These are phyloP conservation scores for Capsicum baccatum DNA, from an alignment of 257 asterid species.

Conservation along the genomic window DNA sequence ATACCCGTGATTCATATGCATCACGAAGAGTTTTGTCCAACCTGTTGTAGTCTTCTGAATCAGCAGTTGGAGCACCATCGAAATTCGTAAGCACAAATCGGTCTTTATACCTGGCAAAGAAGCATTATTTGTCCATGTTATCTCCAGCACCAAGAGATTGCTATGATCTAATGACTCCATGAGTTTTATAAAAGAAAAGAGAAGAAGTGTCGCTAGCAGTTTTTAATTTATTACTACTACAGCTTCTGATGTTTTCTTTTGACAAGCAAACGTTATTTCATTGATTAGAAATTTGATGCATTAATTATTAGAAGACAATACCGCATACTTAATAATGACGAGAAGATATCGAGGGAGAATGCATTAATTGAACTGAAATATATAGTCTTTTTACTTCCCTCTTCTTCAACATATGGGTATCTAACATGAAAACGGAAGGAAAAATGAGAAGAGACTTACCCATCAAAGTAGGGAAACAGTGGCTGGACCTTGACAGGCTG, in stretches of 20 bases:
- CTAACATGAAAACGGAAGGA: slow-evolving; percentile 21
- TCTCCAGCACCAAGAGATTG: slow-evolving; percentile 17
- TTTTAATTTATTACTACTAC: neutral
- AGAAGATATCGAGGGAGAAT: slow-evolving; percentile 12
- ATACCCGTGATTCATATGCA: slow-evolving; percentile 75
- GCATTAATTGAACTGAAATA: neutral
- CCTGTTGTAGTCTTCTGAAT: slow-evolving; percentile 72
- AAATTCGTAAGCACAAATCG: slow-evolving; percentile 77
- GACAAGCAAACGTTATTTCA: neutral
- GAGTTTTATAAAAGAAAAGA: slow-evolving; percentile 1
- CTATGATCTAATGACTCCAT: neutral
- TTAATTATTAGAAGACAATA: neutral
- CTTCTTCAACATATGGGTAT: slow-evolving; percentile 15
- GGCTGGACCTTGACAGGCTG: slow-evolving; percentile 76
- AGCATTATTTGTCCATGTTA: neutral
- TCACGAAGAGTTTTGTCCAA: slow-evolving; percentile 66
- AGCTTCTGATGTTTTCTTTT: neutral
- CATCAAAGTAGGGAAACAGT: slow-evolving; percentile 77
- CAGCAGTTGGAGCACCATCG: slow-evolving; percentile 92
- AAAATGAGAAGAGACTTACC: slow-evolving; percentile 46
- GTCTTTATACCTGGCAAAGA: slow-evolving; percentile 66
- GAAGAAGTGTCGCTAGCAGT: neutral
- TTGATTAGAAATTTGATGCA: neutral
- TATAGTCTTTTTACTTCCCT: slow-evolving; percentile 1
- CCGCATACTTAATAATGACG: neutral